Base-by-base conservation (phyloP, 305 asterid species). In the Andrographis paniculata region DNA sequence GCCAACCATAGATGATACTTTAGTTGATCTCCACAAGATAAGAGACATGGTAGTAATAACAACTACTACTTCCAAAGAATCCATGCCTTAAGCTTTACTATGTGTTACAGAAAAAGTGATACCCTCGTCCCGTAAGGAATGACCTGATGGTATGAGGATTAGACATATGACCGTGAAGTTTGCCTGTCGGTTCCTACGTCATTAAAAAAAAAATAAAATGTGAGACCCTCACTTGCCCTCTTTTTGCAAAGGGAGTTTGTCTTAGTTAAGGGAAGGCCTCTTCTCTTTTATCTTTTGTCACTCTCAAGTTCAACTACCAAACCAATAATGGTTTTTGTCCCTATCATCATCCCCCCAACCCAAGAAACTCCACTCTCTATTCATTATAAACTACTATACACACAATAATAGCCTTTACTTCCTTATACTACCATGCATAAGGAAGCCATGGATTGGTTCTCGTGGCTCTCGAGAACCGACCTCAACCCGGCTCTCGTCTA, bases 381-480 rank as follows among this genome's bases (percentile, higher is more conserved):
- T 22, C 16, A 37, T 16, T 14, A 30, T 42, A 14, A 27, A 46
- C 50, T n/a, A n/a, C n/a, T n/a, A n/a, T n/a, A n/a, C n/a, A n/a
- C n/a, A n/a, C n/a, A n/a, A n/a, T n/a, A n/a, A n/a, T n/a, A 40
- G 16, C 37, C 36, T 36, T 3, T 4, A 24, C 12, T 37, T 30
- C 19, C 52, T 12, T 4, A 42, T 17, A 19, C 42, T 23, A 15
- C n/a, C n/a, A 40, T 45, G 21, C 41, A 2, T 8, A 27, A 15
- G 17, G 9, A 46, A 64, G 36, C 41, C 63, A 85, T 85, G 95
- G 83, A 81, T 45, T 85, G 94, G 95, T 85, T 76, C 53, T 50
- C 70, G n/a, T 85, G 94, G 95, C 75, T 85, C 15, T 85, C 94
- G 13, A 67, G 64, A 67, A 73, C 94, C 5, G 41, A 63, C 46